phyloP scores from a whole-genome alignment of 441 rosid genomes.

The Erysimum pusillum region DNA sequence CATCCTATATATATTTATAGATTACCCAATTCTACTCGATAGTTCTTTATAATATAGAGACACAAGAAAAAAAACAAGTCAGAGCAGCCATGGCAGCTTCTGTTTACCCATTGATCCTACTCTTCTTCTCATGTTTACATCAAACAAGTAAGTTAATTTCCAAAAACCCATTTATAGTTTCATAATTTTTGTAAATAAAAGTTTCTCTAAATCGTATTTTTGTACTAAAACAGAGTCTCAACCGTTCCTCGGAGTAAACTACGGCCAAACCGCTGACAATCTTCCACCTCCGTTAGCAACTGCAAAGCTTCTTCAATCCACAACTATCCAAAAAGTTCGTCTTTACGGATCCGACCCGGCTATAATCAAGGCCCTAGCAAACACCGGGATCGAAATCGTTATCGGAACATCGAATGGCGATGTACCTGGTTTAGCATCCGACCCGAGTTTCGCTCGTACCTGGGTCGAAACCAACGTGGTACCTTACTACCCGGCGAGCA shows the following conservation, averaged over 20 bases:
- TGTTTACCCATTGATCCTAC: constrained; percentile 36
- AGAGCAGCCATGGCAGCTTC: constrained; percentile 43
- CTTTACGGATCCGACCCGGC: constrained; percentile 81
- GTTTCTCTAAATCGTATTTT: not conserved
- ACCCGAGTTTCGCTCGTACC: constrained; percentile 66
- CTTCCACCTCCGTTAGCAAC: constrained; percentile 79
- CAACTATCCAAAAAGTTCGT: constrained; percentile 75
- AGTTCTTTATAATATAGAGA: not conserved
- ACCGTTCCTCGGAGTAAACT: constrained; percentile 83
- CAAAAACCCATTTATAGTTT: not conserved
- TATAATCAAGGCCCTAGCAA: constrained; percentile 77
- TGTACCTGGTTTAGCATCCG: constrained; percentile 73
- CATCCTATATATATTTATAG: constrained; percentile 24
- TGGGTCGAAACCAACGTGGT: constrained; percentile 74
- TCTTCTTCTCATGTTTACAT: constrained; percentile 38
- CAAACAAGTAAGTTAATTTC: constrained; percentile 40
- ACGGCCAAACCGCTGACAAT: constrained; percentile 83
- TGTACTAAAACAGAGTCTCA: constrained; percentile 58
- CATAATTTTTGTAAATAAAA: not conserved
- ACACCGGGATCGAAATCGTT: constrained; percentile 77
- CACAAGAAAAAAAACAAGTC: constrained; percentile 5
- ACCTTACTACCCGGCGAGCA: constrained; percentile 83
- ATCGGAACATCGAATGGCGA: constrained; percentile 74
- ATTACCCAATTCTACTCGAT: constrained; percentile 19
- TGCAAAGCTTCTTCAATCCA: constrained; percentile 82